Evolutionary conservation across 179 eudicot genomes (phyloP), one percentile per base, ranked within the genome.

Genomic region (Amaranthus tricolor): DNA sequence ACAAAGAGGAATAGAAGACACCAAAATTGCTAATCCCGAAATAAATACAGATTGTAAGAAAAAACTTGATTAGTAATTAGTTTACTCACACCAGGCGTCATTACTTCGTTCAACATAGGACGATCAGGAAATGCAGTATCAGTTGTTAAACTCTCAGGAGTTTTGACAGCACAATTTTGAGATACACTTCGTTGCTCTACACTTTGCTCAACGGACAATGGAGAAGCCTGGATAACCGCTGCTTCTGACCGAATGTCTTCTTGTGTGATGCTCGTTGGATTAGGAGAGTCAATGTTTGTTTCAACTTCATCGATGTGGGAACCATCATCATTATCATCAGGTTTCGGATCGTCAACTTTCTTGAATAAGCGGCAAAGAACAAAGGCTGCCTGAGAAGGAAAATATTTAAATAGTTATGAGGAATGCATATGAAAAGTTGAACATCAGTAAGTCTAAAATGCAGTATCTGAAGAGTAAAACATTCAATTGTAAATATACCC

Each of bases 341-440:
- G 85, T 80, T 79, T 92, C 62, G 49, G 24, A 40, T 87, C 85
- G 57, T 87, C 97, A n/a, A 85, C 74, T 82, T 93, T 93, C 81
- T 87, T 91, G 55, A 96, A 89, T 76, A 96, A 83, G 58, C 96
- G 94, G 62, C 94, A 91, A 6, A 96, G 88, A 69, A 93, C 92
- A 85, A 79, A 96, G 53, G 96, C 86, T 59, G 79, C 88, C 99
- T 96, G 76, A 62, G 71, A 69, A 64, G 14, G n/a, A 66, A 66
- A 74, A 14, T 12, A 58, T 75, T 47, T 31, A 76, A 65, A 50
- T 31, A 31, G 40, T 31, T 31, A 31, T 31, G 40, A 31, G 40
- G 3, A 31, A 31, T 49, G 17, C 52, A 10, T 53, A 47, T 31
- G 47, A 9, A 24, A 54, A 8, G 31, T 44, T 19, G 5, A 9